These are phyloP conservation scores for Stachybotrys chlorohalonatus DNA, from an alignment of 2,329 filamentous ascomycete genomes.

Conservation along the genomic window DNA sequence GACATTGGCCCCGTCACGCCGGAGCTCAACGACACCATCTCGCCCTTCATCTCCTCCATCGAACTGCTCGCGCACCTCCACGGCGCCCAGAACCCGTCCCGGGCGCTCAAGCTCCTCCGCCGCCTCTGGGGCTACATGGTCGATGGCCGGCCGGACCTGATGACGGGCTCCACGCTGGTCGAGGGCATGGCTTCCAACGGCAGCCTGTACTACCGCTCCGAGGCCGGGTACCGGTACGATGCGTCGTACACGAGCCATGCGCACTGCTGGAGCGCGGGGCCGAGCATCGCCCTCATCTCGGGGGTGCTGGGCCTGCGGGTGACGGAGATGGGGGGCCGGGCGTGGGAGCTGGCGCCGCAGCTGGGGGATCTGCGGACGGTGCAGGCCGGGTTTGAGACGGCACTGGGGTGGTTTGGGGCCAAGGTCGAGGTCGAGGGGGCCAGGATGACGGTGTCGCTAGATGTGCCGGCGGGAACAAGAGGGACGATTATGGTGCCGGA, in stretches of 20 bases:
- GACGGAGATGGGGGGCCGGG: not conserved
- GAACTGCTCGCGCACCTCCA: conserved; percentile 23
- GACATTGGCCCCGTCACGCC: conserved; percentile 18
- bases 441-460: not conserved
- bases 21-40: conserved; percentile 25
- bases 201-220: conserved; percentile 20
- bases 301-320: not conserved
- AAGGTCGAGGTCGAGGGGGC: not conserved
- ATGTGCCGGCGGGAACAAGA: not conserved
- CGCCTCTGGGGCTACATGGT: conserved; percentile 1
- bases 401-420: conserved; percentile 1
- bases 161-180: conserved; percentile 25
- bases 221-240: conserved; percentile 20
- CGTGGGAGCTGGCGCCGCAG: not conserved
- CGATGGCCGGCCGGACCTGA: conserved; percentile 6
- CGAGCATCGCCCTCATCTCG: conserved; percentile 12
- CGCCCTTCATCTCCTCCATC: conserved; percentile 22
- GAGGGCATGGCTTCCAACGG: conserved; percentile 28
- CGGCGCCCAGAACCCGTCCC: conserved; percentile 5
- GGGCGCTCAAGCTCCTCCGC: not conserved
- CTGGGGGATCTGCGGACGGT: not conserved
- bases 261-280: conserved; percentile 24
- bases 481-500: not conserved
- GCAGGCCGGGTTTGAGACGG: conserved; percentile 1
- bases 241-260: conserved; percentile 21